phyloP scores from a whole-genome alignment of 2,329 filamentous ascomycete genomes.

The Phaeoacremonium minimum region DNA sequence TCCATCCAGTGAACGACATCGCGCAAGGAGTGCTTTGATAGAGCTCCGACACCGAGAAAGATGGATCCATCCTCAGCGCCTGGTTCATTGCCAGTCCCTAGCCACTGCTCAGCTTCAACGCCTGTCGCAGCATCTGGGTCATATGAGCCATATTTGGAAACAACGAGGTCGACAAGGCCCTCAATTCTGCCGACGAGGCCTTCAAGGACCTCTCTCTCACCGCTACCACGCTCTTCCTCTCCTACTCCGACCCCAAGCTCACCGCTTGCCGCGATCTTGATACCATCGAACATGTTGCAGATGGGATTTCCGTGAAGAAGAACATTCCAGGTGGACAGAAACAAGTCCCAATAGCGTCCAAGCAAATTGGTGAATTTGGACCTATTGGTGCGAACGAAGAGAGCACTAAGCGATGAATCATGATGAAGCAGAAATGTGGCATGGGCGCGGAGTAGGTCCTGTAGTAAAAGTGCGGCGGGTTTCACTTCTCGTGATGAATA shows the following conservation, averaged over 20 bases:
- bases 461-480: constrained; percentile 69
- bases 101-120: constrained; percentile 51
- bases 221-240: constrained; percentile 91
- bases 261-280: constrained; percentile 85
- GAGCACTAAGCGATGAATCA: constrained; percentile 64
- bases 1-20: constrained; percentile 84
- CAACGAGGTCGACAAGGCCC: constrained; percentile 81
- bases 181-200: constrained; percentile 77
- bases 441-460: constrained; percentile 80
- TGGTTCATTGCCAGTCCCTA: constrained; percentile 67
- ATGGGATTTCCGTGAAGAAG: constrained; percentile 86
- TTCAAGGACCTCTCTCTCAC: constrained; percentile 88
- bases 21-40: constrained; percentile 67
- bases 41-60: constrained; percentile 73
- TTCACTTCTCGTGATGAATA: constrained; percentile 91
- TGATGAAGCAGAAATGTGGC: constrained; percentile 85
- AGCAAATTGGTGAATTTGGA: constrained; percentile 68
- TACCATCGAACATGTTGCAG: constrained; percentile 71
- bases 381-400: constrained; percentile 63
- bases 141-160: constrained; percentile 73
- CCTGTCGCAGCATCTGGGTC: constrained; percentile 15
- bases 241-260: constrained; percentile 93
- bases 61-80: constrained; percentile 76
- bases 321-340: constrained; percentile 75
- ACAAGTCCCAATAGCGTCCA: constrained; percentile 75